phyloP scores from a whole-genome alignment of 1,284 basidiomycete genomes.

The Ceratobasidium sp. region DNA sequence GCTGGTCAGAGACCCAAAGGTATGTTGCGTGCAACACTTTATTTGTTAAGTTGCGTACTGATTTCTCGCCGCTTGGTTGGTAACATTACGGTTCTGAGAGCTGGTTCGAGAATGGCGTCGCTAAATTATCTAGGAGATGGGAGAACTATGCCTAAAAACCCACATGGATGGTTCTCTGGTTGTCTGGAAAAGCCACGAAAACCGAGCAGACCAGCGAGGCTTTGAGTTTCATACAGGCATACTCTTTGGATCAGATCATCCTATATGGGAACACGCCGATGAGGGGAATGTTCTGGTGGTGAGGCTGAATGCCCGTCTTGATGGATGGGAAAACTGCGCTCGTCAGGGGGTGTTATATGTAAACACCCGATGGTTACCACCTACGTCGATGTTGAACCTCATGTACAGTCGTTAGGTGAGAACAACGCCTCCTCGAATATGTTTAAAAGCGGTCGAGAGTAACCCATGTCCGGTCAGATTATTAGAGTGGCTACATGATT shows the following conservation, averaged over 20 bases:
- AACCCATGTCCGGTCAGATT: too few species aligned
- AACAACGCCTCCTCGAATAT: too few species aligned
- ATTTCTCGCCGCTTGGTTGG: background rate
- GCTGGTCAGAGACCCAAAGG: background rate
- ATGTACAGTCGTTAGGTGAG: background rate
- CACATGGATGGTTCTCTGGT: background rate
- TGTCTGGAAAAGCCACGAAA: constrained; percentile 14
- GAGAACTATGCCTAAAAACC: background rate
- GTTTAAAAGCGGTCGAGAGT: too few species aligned
- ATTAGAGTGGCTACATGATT: too few species aligned
- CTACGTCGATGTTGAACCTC: constrained; percentile 5
- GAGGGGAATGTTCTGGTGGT: constrained; percentile 22
- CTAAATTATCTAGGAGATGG: background rate
- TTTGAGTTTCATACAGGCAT: background rate
- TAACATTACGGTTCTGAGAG: background rate
- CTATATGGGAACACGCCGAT: background rate
- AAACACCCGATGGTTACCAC: constrained; percentile 16
- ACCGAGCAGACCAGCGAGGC: background rate
- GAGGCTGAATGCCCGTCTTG: background rate
- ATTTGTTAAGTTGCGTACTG: background rate
- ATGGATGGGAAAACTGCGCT: constrained; percentile 5
- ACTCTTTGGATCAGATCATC: background rate
- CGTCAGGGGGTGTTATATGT: background rate
- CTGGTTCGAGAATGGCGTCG: constrained; percentile 20
- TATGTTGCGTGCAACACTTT: background rate